Evolutionary conservation across 73 alveolate genomes (phyloP), one percentile per base, ranked within the genome.

Genomic region (Paraurostyla sp.): DNA sequence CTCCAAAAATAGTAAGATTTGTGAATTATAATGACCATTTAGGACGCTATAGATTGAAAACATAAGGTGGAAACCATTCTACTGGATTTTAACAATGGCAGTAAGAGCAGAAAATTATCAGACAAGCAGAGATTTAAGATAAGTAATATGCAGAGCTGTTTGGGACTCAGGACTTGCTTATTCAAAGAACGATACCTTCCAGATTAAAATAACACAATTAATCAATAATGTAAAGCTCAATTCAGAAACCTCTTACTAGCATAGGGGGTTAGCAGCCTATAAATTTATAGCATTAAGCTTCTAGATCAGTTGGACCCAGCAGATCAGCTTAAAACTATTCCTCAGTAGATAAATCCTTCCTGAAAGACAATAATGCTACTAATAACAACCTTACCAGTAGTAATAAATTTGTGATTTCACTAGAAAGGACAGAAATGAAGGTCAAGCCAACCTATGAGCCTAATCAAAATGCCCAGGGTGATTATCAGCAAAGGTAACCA

Each of bases 381-480:
- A n/a, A n/a, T n/a, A n/a, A n/a, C n/a, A n/a, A n/a, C n/a, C n/a
- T n/a, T n/a, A n/a, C n/a, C n/a, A n/a, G n/a, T n/a, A n/a, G n/a
- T n/a, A n/a, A n/a, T 30, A 65, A 65, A 38, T 65, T 65, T 65
- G 25, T 65, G 58, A 65, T 65, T 7, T 65, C 82, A 1, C 36
- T 65, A 36, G 82, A 65, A 40, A 65, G 58, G 25, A 65, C 82
- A 16, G 82, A 65, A 1, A 38, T 65, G 58, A 38, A 65, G 41
- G 56, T 65, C 1, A 65, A 65, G 42, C 7, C 35, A 30, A 65
- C 82, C 1, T 65, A 35, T 40, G 82, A 65, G 6, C n/a, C n/a
- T n/a, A n/a, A n/a, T n/a, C n/a, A n/a, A n/a, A n/a, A n/a, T n/a
- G n/a, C n/a, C n/a, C n/a, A n/a, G n/a, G n/a, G n/a, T n/a, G n/a